Base-by-base conservation (phyloP, 1,284 basidiomycete species). In the Golubevia sp. region DNA sequence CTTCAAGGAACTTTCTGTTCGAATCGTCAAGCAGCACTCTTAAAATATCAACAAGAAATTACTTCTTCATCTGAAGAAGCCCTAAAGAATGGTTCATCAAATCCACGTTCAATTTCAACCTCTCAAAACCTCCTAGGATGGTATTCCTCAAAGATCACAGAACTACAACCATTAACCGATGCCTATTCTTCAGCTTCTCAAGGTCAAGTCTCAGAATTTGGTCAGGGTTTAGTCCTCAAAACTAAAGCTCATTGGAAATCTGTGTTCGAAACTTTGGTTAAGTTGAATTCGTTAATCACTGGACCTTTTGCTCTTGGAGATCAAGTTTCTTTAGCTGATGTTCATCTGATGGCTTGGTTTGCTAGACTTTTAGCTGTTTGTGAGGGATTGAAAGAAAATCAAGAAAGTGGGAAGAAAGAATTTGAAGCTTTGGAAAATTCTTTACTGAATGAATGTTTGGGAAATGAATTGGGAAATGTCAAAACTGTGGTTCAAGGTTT, bases 261-360 rank as follows among this genome's bases (percentile, higher is more conserved):
- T 13, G 58, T 75, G 7, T 61, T 55, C 0, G 54, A 62, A 7
- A 55, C 61, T 1, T 27, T 76, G 15, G 26, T 7, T 2, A 55
- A 20, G 25, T 44, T 76, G 3, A 73, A 77, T 21, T 6, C 52
- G 1, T 51, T 50, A 7, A 30, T 77, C n/a, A 56, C 58, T 8
- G 68, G 64, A 13, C 74, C 74, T 2, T 71, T 63, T 56, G 66
- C 68, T 1, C 56, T 77, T n/a, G 74, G 74, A 11, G 74, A 73
- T 49, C 74, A 77, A 59, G 61, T 77, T 60, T 57, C 59, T 20
- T 62, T 77, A 11, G 74, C 71, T 0, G 74, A 77, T 24, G 49
- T 77, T 20, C 74, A 77, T 44, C 13, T 77, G n/a, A 55, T 68
- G 18, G 71, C 68, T 24, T 77, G 73, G 73, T 59, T 77, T 11